Conservation (phyloP, 2,329 filamentous ascomycete genomes). For the Stagonosporopsis chrysanthemi region DNA sequence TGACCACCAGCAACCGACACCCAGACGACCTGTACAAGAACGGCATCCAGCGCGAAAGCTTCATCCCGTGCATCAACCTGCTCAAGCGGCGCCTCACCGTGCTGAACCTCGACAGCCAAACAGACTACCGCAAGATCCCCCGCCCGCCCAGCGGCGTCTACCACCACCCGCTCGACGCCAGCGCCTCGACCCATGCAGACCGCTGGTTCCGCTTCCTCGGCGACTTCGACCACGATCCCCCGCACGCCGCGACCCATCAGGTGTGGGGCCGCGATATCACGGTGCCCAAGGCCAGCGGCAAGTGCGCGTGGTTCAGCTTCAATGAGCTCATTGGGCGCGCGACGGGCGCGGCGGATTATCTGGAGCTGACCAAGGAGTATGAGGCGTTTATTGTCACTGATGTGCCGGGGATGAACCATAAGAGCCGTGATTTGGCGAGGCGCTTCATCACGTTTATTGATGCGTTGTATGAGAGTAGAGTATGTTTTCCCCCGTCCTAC, state of each 20-base stretch:
- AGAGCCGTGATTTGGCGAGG: conserved; percentile 83
- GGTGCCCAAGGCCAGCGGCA: conserved; percentile 87
- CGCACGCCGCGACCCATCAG: conserved; percentile 78
- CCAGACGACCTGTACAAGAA: conserved; percentile 98
- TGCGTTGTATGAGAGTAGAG: conserved; percentile 82
- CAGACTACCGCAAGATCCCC: conserved; percentile 96
- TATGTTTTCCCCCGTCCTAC: conserved; percentile 39
- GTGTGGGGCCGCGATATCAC: conserved; percentile 93
- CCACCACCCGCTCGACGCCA: conserved; percentile 82
- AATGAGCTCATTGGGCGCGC: conserved; percentile 88
- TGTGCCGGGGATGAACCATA: conserved; percentile 88
- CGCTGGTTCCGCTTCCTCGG: conserved; percentile 97
- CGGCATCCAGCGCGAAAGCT: conserved; percentile 93
- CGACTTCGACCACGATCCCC: conserved; percentile 76
- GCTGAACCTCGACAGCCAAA: conserved; percentile 92
- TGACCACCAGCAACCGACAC: conserved; percentile 97
- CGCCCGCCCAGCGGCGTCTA: conserved; percentile 93
- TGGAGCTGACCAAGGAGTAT: conserved; percentile 89
- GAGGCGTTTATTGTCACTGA: conserved; percentile 92
- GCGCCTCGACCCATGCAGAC: conserved; percentile 80
- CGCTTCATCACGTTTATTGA: conserved; percentile 98
- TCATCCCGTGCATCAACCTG: conserved; percentile 92
- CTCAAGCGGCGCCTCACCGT: conserved; percentile 84
- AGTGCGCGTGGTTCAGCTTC: conserved; percentile 90
- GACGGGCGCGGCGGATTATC: conserved; percentile 91